Base-by-base conservation (phyloP, 2,329 filamentous ascomycete species). In the Myriosclerotinia scirpicola region DNA sequence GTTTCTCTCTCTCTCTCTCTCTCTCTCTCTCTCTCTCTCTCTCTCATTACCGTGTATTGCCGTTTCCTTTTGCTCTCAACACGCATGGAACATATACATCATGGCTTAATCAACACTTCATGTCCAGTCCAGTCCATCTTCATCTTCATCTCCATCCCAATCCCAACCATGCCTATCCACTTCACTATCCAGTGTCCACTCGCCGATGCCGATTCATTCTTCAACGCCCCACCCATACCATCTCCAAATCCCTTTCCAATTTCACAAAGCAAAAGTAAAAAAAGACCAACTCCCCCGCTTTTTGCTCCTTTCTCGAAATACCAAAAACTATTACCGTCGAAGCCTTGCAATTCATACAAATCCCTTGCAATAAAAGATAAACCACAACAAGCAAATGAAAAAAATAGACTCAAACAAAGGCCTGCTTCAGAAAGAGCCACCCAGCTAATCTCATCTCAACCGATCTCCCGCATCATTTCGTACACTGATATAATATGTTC, bases 401-500 rank as follows among this genome's bases (percentile, higher is more conserved):
- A 59, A 36, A 54, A 7, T n/a, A 8, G 46, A 65, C 63, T 65
- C 63, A 53, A 65, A 59, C 63, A 65, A 65, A 59, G n/a, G 63
- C 63, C 63, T 42, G 63, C 63, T 65, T 52, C 46, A 40, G 63
- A 36, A 59, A 65, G 63, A 59, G 63, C 44, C 63, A 50, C 34
- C 54, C 34, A 22, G n/a, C 17, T 55, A n/a, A 34, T 20, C 42
- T 48, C 64, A 52, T 46, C 38, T 48, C 44, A 40, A 48, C 48
- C 54, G 30, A 53, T 62, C 48, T 63, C 58, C 42, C 42, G 46
- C 40, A 36, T 34, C 40, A 63, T 62, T 54, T 66, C 58, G 40
- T 66, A 66, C 64, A 66, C 40, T 54, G 46, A 65, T 65, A 60
- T 65, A 65, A 53, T 44, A 59, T 65, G 44, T 65, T 65, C 63